phyloP scores from a whole-genome alignment of 495 filamentous ascomycete genomes.

The Acidomyces sp. region DNA sequence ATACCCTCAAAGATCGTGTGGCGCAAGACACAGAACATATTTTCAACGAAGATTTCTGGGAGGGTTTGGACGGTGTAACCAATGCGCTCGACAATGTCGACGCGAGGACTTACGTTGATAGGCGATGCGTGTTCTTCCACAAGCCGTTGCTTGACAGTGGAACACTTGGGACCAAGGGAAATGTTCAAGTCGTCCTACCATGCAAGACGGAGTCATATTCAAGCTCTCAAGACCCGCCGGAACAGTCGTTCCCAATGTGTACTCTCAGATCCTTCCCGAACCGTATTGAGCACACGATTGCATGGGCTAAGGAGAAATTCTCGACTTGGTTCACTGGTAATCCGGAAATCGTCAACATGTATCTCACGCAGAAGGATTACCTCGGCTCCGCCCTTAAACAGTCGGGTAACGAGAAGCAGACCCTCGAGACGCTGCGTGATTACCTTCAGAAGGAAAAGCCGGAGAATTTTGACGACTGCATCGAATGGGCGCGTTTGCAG shows the following conservation, averaged over 20 bases:
- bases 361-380: slow-evolving; percentile 83
- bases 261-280: slow-evolving; percentile 97
- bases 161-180: slow-evolving; percentile 95
- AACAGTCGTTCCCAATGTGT: slow-evolving; percentile 98
- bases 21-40: slow-evolving; percentile 84
- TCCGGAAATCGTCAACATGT: slow-evolving; percentile 89
- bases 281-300: slow-evolving; percentile 97
- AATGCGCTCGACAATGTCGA: slow-evolving; percentile 98
- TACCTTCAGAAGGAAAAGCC: slow-evolving; percentile 91
- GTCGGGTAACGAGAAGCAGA: slow-evolving; percentile 91
- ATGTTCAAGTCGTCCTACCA: slow-evolving; percentile 89
- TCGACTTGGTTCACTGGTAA: slow-evolving; percentile 86
- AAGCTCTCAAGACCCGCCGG: slow-evolving; percentile 93
- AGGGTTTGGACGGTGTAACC: slow-evolving; percentile 76
- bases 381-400: slow-evolving; percentile 82
- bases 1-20: slow-evolving; percentile 75
- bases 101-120: slow-evolving; percentile 91
- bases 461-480: slow-evolving; percentile 85
- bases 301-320: slow-evolving; percentile 93
- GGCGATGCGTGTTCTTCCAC: slow-evolving; percentile 95
- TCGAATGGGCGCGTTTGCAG: slow-evolving; percentile 80
- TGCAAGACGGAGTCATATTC: slow-evolving; percentile 92
- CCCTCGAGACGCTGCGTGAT: slow-evolving; percentile 76
- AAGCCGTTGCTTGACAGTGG: slow-evolving; percentile 95
- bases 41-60: slow-evolving; percentile 94